Base-by-base conservation (phyloP, 2,329 filamentous ascomycete species). In the Neodidymelliopsis sp. region DNA sequence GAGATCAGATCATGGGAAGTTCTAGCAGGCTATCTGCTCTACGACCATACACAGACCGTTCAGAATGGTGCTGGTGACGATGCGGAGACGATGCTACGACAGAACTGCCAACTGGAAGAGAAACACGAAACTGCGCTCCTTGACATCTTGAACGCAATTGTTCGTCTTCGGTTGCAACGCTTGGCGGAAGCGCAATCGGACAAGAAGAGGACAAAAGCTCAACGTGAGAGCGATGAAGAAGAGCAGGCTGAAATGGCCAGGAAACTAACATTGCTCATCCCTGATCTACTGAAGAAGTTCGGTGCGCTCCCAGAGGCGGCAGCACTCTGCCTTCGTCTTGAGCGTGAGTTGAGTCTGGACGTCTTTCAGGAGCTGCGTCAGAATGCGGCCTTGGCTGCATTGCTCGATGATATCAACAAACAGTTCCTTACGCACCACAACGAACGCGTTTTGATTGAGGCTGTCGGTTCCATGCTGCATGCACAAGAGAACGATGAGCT, bases 381-480 rank as follows among this genome's bases (percentile, higher is more conserved):
- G 69, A 91, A 95, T 58, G 85, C 90, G 0, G 86, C 88, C 2
- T 96, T 95, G 66, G 84, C 87, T 6, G 85, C 87, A 16, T 77
- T 97, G 22, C 79, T 99, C 1, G 91, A 96, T 60, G 92, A 97
- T 64, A 91, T 97, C 61, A 91, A 90, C 71, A 91, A 90, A 49
- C 94, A 99, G 63, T 97, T 99, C 75, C 86, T 89, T 62, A 86
- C 91, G n/a, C 94, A 99, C 67, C 89, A 90, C 31, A 90, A 96
- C 64, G 88, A 90, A 62, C 84, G 84, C 45, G 92, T 97, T 13
- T 80, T 99, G 34, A 85, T 85, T 9, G 92, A 97, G 71, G 93
- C 91, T 11, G 88, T 89, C 20, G 81, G 85, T 16, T 90, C 92
- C 4, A 83, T 99, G 27, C 76, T 96, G 23, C 91, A 95, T 67